Base-by-base conservation (phyloP, 2,329 filamentous ascomycete genomes). In the Aspergillus fumigatiaffinis region DNA sequence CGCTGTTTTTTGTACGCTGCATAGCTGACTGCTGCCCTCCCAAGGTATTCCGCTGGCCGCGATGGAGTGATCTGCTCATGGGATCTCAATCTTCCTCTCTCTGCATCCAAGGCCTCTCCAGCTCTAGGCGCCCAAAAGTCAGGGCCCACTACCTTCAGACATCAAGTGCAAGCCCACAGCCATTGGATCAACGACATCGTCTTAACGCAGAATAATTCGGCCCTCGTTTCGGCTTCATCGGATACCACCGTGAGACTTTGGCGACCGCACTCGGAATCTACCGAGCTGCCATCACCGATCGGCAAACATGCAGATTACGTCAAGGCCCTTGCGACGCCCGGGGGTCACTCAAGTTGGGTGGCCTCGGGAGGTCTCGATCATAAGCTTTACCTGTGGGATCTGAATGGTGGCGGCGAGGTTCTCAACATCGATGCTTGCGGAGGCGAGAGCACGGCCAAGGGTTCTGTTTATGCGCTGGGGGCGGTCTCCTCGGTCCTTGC, bases 31-130 rank as follows among this genome's bases (percentile, higher is more conserved):
- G 8, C 7, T 17, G 23, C 7, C 21, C 4, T 25, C 44, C 21
- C 23, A 61, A 97, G 92, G 68, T 99, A 97, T 78, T 97, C 94
- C 49, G 94, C 91, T 64, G 94, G 94, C 59, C 88, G 94, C 71
- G 94, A 99, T 76, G 94, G 94, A 66, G 89, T 94, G 52, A 88
- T 99, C 65, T 99, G 94, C 78, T 91, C 93, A 60, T 99, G 94
- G 94, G 88, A 97, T 74, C 80, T 97, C 50, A 69, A 71, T 51
- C 58, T 65, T 7, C 66, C 77, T 20, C 76, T 77, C 49, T 54
- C 68, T 59, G 61, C 74, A 10, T 63, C 69, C 5, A 62, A 62
- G 26, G 53, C 66, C 7, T 51, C 62, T 20, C 57, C 63, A 41
- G 58, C 51, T 23, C 49, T 58, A 41, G 55, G 56, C 57, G 46